A percentile compares a stretch with the other conserved stretches of the same genome.
Conservation (phyloP, 78 protist species). For the Mantamonas sphyraenae region DNA sequence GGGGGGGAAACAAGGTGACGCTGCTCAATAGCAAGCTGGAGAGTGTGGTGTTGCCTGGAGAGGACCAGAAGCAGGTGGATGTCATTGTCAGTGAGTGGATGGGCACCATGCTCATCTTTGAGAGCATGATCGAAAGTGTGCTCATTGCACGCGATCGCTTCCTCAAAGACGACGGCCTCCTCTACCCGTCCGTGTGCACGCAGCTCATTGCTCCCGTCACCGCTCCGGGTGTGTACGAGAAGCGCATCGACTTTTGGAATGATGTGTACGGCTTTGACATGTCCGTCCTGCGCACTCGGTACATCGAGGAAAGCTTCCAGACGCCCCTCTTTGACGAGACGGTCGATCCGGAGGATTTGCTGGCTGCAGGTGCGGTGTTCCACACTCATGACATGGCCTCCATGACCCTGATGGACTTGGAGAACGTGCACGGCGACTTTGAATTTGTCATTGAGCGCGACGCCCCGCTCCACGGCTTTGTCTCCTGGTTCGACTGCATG, state of each 20-base stretch:
- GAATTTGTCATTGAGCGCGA: not conserved
- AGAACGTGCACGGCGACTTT: too few relatives aligned
- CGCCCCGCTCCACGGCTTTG: slow-evolving; percentile 23
- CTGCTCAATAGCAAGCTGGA: slow-evolving; percentile 48
- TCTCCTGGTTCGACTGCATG: slow-evolving; percentile 14
- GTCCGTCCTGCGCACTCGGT: too few relatives aligned
- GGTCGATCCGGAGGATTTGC: too few relatives aligned
- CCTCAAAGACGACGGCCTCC: slow-evolving; percentile 12
- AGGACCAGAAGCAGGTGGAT: slow-evolving; percentile 28
- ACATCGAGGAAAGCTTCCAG: too few relatives aligned
- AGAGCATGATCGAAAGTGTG: slow-evolving; percentile 55
- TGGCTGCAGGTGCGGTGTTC: too few relatives aligned
- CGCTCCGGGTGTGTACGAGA: too few relatives aligned
- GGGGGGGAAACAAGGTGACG: slow-evolving; percentile 18
- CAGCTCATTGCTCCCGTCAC: too few relatives aligned
- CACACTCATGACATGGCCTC: too few relatives aligned
- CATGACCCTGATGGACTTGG: too few relatives aligned
- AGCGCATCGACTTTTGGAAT: slow-evolving; percentile 50
- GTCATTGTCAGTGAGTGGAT: slow-evolving; percentile 56
- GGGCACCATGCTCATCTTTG: slow-evolving; percentile 57
- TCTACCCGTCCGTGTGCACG: too few relatives aligned
- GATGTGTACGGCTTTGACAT: slow-evolving; percentile 61
- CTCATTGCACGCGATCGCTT: slow-evolving; percentile 55
- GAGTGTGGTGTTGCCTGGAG: slow-evolving; percentile 29
- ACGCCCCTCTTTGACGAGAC: too few relatives aligned